phyloP scores from a whole-genome alignment of 805 yeast genomes.

The Debaryomyces maramus region DNA sequence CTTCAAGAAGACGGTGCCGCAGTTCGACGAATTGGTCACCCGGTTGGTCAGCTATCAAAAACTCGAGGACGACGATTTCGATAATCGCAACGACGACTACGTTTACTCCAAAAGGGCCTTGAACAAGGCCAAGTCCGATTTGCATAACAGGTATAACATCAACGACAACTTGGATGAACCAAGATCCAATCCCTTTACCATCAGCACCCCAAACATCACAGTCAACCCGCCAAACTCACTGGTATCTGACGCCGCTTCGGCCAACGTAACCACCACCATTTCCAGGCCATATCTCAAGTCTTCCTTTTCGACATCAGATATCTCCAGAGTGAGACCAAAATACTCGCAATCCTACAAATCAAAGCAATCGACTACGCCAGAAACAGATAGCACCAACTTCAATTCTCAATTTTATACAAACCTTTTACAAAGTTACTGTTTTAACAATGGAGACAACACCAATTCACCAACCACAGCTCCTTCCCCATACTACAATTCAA shows the following conservation, averaged over 20 bases:
- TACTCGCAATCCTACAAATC: conserved; percentile 30
- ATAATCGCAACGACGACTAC: conserved; percentile 10
- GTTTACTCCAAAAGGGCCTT: conserved; percentile 3
- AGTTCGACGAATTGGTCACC: conserved; percentile 23
- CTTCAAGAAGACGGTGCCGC: conserved; percentile 11
- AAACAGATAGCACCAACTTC: conserved; percentile 14
- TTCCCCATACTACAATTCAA: conserved; percentile 3
- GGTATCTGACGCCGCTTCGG: neutral
- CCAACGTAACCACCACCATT: neutral
- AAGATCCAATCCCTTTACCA: conserved; percentile 4
- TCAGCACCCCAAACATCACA: neutral
- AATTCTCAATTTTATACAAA: conserved; percentile 31
- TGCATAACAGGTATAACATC: conserved; percentile 18
- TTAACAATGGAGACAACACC: conserved; percentile 26
- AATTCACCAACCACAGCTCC: conserved; percentile 3
- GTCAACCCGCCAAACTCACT: neutral
- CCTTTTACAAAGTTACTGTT: conserved; percentile 36
- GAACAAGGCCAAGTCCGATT: conserved; percentile 12
- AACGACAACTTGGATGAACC: conserved; percentile 14
- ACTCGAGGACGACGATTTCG: conserved; percentile 8
- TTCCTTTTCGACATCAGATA: conserved; percentile 20
- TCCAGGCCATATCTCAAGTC: conserved; percentile 21
- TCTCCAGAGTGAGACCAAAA: conserved; percentile 13
- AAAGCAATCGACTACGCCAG: conserved; percentile 10
- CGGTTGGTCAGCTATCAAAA: conserved; percentile 18